Evolutionary conservation across 306 rosid genomes (phyloP), one percentile per base, ranked within the genome.

Genomic region (Castanopsis chinensis): DNA sequence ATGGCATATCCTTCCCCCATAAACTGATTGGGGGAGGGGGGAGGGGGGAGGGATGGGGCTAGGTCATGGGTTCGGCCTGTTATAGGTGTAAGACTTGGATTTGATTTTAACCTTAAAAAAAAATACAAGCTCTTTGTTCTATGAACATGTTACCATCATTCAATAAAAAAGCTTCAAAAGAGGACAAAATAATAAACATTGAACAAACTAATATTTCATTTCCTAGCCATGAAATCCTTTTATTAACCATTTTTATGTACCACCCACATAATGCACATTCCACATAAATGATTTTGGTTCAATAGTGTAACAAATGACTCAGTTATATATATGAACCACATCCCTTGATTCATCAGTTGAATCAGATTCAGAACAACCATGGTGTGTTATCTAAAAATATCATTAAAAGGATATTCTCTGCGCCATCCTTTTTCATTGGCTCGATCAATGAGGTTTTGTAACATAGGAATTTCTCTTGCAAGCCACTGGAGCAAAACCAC

Each of bases 341-440:
- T 60, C 45, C 70, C 45, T 30, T 17, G 23, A 6, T 64, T 28
- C 43, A 64, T 28, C 69, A 63, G 41, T 27, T 14, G 69, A 63
- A 8, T 8, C 45, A 41, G 12, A 41, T 41, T 61, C 30, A 65
- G 59, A 73, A 69, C 60, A 80, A 58, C 67, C 23, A 77, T 23
- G 59, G 63, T 2, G 60, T 12, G 19, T 43, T 11, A 57, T 30
- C 75, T 51, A 58, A 69, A 79, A 21, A 37, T 68, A 78, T 76
- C 73, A 76, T 82, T 81, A 32, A 80, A 86, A 94, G 98, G 98
- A 94, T 94, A 94, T 94, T 94, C 98, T 88, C 81, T 86, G 32
- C 96, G 97, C 97, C 94, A 87, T 11, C 98, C 98, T 89, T 91
- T 94, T 72, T 94, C 98, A 78, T 92, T 94, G 32, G 93, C 91